Base-by-base conservation (phyloP, 2,329 filamentous ascomycete genomes). In the Dothistroma pini region DNA sequence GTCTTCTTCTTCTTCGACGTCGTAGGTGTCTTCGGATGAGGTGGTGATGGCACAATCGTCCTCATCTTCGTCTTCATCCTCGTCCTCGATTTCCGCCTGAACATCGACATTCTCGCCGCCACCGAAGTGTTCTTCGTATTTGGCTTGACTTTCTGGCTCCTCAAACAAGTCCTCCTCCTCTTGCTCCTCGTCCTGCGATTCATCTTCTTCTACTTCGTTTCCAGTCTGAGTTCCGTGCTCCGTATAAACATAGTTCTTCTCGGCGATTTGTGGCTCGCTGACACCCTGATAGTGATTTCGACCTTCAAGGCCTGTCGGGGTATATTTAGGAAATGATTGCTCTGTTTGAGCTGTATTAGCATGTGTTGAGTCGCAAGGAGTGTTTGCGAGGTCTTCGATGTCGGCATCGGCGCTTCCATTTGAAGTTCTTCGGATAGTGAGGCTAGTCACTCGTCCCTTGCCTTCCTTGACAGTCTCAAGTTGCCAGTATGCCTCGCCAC, bases 1-100 rank as follows among this genome's bases (percentile, higher is more conserved):
- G 8, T 62, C 63, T 19, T 62, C 61, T 21, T 62, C 61, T 21
- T 60, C 60, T 11, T 68, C 61, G 11, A 62, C 54, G 22, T 59
- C 60, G 9, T 62, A 56, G 25, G 31, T 35, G 25, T 62, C 64
- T 10, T 61, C 58, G 19, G 65, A 59, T 10, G 61, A 70, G 16
- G 65, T 70, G 22, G 67, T 69, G 61, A 71, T 68, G 57, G 69
- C 68, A 60, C 66, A 69, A 21, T 69, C 68, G 22, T 69, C 64
- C n/a, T 62, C 66, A 6, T 65, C 56, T 31, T 58, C 59, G 16
- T 53, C 54, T 12, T 61, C 56, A 14, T 58, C 59, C 54, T 63
- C 64, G 14, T 59, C 65, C 12, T 62, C 63, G 21, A 47, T 57
- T 8, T 60, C 63, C 16, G 60, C 57, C 25, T 29, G 25, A 32